phyloP scores from a whole-genome alignment of 192 early-diverging fungal genomes.

The Rhizoclosmatium globosum region DNA sequence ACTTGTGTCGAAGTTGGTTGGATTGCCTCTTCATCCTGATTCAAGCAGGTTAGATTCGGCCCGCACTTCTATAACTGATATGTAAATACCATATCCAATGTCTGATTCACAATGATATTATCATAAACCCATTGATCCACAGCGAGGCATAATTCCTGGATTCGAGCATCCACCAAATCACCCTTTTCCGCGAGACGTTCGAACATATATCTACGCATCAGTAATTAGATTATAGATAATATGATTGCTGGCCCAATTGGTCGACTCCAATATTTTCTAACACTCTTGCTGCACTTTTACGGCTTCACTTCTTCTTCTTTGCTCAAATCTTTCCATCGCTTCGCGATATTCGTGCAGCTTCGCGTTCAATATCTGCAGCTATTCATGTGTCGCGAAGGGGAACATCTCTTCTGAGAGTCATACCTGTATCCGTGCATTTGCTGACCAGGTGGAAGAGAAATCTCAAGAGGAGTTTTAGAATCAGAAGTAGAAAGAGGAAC shows the following conservation, averaged over 20 bases:
- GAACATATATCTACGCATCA: conserved; percentile 71
- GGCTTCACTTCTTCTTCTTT: too few species aligned
- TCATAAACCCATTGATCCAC: conserved; percentile 44
- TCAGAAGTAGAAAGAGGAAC: conserved; percentile 40
- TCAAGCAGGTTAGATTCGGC: not conserved
- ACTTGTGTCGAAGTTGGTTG: not conserved
- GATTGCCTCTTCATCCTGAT: not conserved
- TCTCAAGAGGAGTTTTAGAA: conserved; percentile 23
- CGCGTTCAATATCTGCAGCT: too few species aligned
- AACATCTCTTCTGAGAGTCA: not conserved
- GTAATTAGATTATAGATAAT: not conserved
- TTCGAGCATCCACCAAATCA: conserved; percentile 62
- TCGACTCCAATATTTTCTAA: not conserved
- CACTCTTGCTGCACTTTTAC: not conserved
- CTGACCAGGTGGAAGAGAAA: conserved; percentile 49
- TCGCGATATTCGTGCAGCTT: too few species aligned
- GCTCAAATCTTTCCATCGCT: not conserved
- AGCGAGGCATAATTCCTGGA: conserved; percentile 61
- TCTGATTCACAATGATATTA: conserved; percentile 6
- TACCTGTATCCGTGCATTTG: conserved; percentile 66
- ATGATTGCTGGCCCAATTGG: not conserved
- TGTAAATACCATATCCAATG: conserved; percentile 2
- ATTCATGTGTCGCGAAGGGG: too few species aligned
- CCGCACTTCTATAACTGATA: not conserved
- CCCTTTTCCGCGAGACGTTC: conserved; percentile 74